Evolutionary conservation across 495 filamentous ascomycete species (phyloP).

Genomic region (Talaromyces borbonicus): DNA sequence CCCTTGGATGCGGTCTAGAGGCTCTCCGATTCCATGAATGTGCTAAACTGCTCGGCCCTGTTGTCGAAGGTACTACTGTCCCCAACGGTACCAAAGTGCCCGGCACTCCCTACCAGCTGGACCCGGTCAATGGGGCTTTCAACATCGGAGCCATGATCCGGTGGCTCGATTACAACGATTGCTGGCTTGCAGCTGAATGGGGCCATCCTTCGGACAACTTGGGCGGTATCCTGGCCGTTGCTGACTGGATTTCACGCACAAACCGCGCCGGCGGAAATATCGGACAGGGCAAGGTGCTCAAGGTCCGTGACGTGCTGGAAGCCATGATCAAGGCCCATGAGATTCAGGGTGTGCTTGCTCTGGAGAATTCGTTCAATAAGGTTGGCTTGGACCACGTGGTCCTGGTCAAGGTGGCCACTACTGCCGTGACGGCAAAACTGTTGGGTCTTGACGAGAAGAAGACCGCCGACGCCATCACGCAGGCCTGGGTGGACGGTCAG

Average conservation of each 20-base stretch:
- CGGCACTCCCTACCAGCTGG: constrained; percentile 87
- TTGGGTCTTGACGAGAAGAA: constrained; percentile 80
- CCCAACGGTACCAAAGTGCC: constrained; percentile 89
- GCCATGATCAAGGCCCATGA: constrained; percentile 99
- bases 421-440: constrained; percentile 90
- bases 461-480: constrained; percentile 89
- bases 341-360: constrained; percentile 92
- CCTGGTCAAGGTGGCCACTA: constrained; percentile 92
- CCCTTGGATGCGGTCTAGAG: constrained; percentile 91
- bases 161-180: constrained; percentile 99
- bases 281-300: constrained; percentile 76
- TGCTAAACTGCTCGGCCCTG: constrained; percentile 86
- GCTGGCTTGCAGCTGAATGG: constrained; percentile 98
- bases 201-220: constrained; percentile 96
- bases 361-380: constrained; percentile 98
- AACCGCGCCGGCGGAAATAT: constrained; percentile 86
- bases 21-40: constrained; percentile 94
- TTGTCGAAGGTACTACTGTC: constrained; percentile 83
- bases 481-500: constrained; percentile 96
- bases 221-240: constrained; percentile 88
- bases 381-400: constrained; percentile 97
- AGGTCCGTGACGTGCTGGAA: constrained; percentile 83
- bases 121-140: constrained; percentile 92
- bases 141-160: constrained; percentile 98
- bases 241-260: constrained; percentile 94